Percentiles rank a stretch among this genome's conserved stretches.
phyloP scores from a whole-genome alignment of 1,284 basidiomycete species.

The Ceratobasidium sp. region DNA sequence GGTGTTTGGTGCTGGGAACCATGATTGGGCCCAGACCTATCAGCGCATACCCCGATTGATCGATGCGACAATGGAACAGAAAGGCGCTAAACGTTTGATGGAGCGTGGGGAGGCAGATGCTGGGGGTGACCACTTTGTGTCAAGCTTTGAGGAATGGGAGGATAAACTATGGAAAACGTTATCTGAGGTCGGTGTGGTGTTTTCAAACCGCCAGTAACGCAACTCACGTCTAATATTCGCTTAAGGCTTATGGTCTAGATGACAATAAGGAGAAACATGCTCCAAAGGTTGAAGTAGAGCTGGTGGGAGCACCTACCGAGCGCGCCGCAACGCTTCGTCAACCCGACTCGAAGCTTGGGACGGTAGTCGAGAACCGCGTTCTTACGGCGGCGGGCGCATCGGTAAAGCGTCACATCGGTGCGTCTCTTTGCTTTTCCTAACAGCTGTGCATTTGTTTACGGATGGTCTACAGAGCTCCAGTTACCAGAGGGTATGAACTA shows the following conservation, averaged over 20 bases:
- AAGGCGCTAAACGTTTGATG: conserved; percentile 62
- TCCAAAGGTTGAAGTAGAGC: conserved; percentile 58
- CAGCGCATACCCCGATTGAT: conserved; percentile 66
- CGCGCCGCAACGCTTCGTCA: conserved; percentile 61
- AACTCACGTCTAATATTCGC: background rate
- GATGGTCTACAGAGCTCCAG: conserved; percentile 24
- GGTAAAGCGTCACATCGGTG: conserved; percentile 64
- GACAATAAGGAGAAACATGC: conserved; percentile 52
- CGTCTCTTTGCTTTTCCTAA: conserved; percentile 4
- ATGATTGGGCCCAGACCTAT: conserved; percentile 68
- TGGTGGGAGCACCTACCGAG: conserved; percentile 58
- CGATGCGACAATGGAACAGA: conserved; percentile 61
- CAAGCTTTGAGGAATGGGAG: conserved; percentile 66
- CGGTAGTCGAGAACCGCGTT: conserved; percentile 61
- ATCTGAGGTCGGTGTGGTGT: conserved; percentile 25
- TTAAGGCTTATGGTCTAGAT: conserved; percentile 46
- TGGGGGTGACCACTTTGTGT: conserved; percentile 63
- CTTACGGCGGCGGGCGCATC: conserved; percentile 61
- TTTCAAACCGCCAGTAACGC: background rate
- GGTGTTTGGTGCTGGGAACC: conserved; percentile 70
- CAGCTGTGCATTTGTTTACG: background rate
- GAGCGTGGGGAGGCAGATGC: conserved; percentile 64
- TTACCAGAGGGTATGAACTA: conserved; percentile 37
- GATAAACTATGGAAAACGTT: conserved; percentile 62
- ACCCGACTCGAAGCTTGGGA: conserved; percentile 61